These are phyloP conservation scores for Rutstroemia sp. DNA, from an alignment of 2,329 filamentous ascomycete genomes.

Conservation along the genomic window DNA sequence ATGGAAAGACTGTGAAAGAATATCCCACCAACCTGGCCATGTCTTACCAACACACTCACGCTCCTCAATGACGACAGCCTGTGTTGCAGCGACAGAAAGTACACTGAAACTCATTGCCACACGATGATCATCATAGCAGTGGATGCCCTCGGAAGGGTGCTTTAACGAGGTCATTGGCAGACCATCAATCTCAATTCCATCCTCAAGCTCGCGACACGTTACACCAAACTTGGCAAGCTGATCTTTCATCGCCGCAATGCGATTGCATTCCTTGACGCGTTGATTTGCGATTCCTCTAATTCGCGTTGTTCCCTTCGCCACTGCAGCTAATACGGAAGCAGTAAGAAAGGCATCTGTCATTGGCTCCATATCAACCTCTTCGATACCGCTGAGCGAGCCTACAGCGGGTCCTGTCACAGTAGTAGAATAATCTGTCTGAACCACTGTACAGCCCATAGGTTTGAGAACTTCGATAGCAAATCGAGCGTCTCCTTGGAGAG, in stretches of 20 bases:
- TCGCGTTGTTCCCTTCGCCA: conserved; percentile 73
- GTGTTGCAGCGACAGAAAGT: conserved; percentile 63
- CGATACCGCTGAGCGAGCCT: conserved; percentile 66
- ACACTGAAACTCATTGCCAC: conserved; percentile 99
- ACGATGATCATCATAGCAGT: conserved; percentile 95
- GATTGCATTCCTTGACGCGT: conserved; percentile 95
- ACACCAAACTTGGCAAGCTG: conserved; percentile 93
- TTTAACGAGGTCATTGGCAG: conserved; percentile 40
- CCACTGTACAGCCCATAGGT: conserved; percentile 89
- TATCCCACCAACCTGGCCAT: conserved; percentile 99
- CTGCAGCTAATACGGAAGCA: conserved; percentile 85
- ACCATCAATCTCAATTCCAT: conserved; percentile 75
- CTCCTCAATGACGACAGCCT: conserved; percentile 72
- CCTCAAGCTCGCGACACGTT: conserved; percentile 76
- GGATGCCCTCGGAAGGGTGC: conserved; percentile 59
- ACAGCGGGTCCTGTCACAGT: conserved; percentile 82
- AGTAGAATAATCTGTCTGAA: conserved; percentile 78
- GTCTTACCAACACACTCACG: conserved; percentile 94
- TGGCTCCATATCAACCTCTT: conserved; percentile 92
- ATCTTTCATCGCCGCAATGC: conserved; percentile 90
- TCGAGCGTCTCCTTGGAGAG: conserved; percentile 87
- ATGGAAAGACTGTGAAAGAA: conserved; percentile 69
- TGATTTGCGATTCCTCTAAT: conserved; percentile 97
- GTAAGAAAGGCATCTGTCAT: conserved; percentile 99
- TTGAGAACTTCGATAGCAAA: conserved; percentile 85